Percentiles rank a stretch among this genome's conserved stretches.
phyloP scores from a whole-genome alignment of 371 early-diverging fungal species.

The Dichotomocladium elegans region DNA sequence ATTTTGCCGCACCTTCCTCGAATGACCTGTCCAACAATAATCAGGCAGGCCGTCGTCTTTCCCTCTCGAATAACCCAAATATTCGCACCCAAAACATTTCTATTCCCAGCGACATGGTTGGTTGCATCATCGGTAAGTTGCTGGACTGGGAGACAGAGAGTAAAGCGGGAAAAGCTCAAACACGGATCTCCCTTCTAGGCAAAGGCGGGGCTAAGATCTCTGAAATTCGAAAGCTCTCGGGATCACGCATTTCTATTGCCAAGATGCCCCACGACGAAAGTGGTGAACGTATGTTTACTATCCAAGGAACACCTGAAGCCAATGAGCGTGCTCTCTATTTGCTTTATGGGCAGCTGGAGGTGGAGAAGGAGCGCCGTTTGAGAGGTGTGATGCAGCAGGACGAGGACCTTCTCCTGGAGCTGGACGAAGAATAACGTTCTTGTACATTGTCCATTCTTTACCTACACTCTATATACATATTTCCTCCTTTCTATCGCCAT shows the following conservation, averaged over 20 bases:
- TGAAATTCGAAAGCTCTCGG: constrained; percentile 79
- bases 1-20: constrained; percentile 35
- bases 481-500: neutral
- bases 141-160: too few relatives aligned
- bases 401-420: constrained; percentile 23
- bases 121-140: constrained; percentile 82
- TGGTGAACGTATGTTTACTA: constrained; percentile 79
- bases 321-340: constrained; percentile 81
- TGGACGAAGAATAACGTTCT: constrained; percentile 15
- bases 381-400: constrained; percentile 25
- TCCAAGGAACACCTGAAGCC: constrained; percentile 75
- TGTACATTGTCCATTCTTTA: neutral
- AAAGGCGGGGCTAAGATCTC: constrained; percentile 84
- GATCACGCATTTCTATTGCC: constrained; percentile 78
- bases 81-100: constrained; percentile 78
- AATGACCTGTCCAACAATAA: constrained; percentile 17
- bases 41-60: constrained; percentile 16
- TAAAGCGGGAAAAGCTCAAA: too few relatives aligned
- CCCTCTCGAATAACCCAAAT: constrained; percentile 25
- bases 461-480: neutral
- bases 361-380: constrained; percentile 69
- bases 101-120: constrained; percentile 91
- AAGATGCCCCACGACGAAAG: constrained; percentile 62
- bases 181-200: constrained; percentile 7
- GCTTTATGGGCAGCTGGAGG: constrained; percentile 80